Base-by-base conservation (phyloP, 1,284 basidiomycete species). In the Caloboletus firmus region DNA sequence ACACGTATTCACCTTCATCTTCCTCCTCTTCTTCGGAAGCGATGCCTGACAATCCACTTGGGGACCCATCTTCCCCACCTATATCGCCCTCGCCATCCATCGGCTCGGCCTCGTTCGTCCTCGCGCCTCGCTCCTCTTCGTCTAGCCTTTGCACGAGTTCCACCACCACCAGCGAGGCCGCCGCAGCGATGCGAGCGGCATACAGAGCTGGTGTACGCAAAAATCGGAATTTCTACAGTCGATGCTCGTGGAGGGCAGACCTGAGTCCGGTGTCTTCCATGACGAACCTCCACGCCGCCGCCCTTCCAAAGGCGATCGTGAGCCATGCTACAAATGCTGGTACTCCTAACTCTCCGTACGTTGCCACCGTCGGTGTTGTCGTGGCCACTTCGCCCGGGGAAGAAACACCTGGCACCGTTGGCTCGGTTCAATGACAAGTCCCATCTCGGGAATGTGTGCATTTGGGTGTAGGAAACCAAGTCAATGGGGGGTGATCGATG, bases 201-300 rank as follows among this genome's bases (percentile, higher is more conserved):
- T 83, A 81, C 57, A 74, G 77, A 59, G 74, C 77, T 5, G 78
- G 82, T 49, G 75, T 81, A 44, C 75, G 82, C 55, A 82, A 81
- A 66, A 80, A 79, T 65, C 77, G 75, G 61, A 81, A 76, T 57
- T 76, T 81, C 60, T 79, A 81, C 57, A 75, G 76, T 57, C 75
- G 82, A 42, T 74, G 75, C 50, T 84, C 82, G 34, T 84, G 82
- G 82, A 80, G 76, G 49, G 61, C 64, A 7, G 59, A 71, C 20
- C 34, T 51, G 45, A 68, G 59, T 30, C 62, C 69, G 3, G 44
- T 55, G 39, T 59, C 67, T 11, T 69, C 69, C 10, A 55, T 54
- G 51, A 49, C 55, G 46, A 65, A 65, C 51, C 52, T 65, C 4
- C 54, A 49, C 13, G 39, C 55, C 0, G 20, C 49, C 1, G 43